phyloP scores from a whole-genome alignment of 164 flowering plant genomes.

The Piper betle region DNA sequence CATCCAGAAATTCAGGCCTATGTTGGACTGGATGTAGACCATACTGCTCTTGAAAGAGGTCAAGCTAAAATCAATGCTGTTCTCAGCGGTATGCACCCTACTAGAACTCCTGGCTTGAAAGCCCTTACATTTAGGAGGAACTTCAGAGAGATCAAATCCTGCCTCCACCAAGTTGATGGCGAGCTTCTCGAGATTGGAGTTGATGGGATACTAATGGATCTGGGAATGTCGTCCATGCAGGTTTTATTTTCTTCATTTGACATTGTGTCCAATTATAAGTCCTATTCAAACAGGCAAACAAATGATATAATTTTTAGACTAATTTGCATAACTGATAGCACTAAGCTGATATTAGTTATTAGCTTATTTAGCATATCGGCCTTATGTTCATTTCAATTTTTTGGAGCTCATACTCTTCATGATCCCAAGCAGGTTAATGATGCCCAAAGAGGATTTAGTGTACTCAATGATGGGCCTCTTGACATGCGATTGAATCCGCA shows the following conservation, averaged over 20 bases:
- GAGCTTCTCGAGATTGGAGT: constrained; percentile 31
- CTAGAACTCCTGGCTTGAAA: constrained; percentile 22
- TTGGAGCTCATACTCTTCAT: neutral
- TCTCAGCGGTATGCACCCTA: constrained; percentile 13
- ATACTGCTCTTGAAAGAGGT: constrained; percentile 59
- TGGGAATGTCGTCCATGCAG: constrained; percentile 99
- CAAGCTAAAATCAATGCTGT: constrained; percentile 25
- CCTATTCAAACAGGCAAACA: neutral
- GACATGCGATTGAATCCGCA: constrained; percentile 97
- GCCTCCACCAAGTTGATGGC: constrained; percentile 39
- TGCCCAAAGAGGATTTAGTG: constrained; percentile 83
- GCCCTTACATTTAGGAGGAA: constrained; percentile 35
- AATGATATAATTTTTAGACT: too few relatives aligned
- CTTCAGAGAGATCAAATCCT: constrained; percentile 48
- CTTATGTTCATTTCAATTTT: neutral
- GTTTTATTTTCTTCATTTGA: constrained; percentile 19
- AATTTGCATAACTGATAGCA: neutral
- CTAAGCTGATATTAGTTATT: neutral
- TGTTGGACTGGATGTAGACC: constrained; percentile 89
- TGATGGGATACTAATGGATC: constrained; percentile 87
- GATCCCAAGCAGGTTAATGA: constrained; percentile 47
- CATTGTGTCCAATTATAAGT: too few relatives aligned
- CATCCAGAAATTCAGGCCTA: constrained; percentile 63
- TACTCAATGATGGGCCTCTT: constrained; percentile 79
- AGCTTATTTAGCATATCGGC: neutral